Conservation (phyloP, 2,329 filamentous ascomycete species). For the Stenocarpella maydis region DNA sequence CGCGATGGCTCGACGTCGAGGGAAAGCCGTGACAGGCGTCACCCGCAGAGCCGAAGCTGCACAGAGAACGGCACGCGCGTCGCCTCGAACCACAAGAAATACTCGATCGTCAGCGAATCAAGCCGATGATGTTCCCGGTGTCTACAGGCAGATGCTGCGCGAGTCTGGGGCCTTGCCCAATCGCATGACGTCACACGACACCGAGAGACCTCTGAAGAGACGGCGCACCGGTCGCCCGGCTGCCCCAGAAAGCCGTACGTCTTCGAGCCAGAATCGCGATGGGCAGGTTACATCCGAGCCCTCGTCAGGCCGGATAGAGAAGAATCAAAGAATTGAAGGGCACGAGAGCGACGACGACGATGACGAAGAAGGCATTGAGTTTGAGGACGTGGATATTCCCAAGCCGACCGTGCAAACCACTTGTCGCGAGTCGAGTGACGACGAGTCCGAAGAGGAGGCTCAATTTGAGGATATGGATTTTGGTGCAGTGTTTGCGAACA, state of each 20-base stretch:
- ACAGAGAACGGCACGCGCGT: slow-evolving; percentile 26
- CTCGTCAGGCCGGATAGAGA: neutral
- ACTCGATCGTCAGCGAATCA: slow-evolving; percentile 40
- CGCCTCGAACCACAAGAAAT: slow-evolving; percentile 39
- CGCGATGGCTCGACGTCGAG: slow-evolving; percentile 31
- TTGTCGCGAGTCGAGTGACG: slow-evolving; percentile 57
- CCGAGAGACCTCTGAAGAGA: slow-evolving; percentile 54
- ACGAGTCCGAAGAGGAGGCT: slow-evolving; percentile 51
- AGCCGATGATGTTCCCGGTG: slow-evolving; percentile 43
- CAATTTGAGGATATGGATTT: slow-evolving; percentile 61
- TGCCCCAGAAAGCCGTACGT: neutral
- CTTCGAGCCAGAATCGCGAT: neutral
- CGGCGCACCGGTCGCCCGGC: slow-evolving; percentile 47
- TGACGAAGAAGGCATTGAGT: slow-evolving; percentile 53
- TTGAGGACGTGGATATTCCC: slow-evolving; percentile 60
- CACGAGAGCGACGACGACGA: slow-evolving; percentile 45
- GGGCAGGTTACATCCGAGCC: neutral
- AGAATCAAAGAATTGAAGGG: slow-evolving; percentile 11
- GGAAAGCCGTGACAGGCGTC: slow-evolving; percentile 25
- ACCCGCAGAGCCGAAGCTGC: slow-evolving; percentile 30
- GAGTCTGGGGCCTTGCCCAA: slow-evolving; percentile 54
- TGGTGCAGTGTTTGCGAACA: slow-evolving; percentile 39
- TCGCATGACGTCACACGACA: slow-evolving; percentile 37
- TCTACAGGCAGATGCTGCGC: slow-evolving; percentile 59
- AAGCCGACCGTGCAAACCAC: slow-evolving; percentile 60